Conservation (phyloP, 2,329 filamentous ascomycete genomes). For the Akanthomyces lecanii region DNA sequence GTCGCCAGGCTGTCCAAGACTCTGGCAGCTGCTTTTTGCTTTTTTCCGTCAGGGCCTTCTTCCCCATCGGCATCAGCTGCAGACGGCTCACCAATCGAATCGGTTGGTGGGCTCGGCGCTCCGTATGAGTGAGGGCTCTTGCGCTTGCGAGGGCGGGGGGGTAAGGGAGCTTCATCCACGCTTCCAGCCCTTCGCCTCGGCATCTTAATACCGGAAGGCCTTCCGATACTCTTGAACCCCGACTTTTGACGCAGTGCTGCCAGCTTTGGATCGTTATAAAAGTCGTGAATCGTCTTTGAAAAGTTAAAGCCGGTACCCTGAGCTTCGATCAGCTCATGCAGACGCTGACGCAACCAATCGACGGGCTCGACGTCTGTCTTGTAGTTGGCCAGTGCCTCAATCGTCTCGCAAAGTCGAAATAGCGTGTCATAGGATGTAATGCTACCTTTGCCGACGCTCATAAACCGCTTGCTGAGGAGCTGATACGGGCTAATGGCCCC, state of each 20-base stretch:
- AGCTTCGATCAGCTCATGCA: slow-evolving; percentile 44
- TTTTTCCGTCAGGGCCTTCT: not conserved
- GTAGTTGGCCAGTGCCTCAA: slow-evolving; percentile 51
- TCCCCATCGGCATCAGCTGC: not conserved
- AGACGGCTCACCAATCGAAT: not conserved
- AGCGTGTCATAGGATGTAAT: slow-evolving; percentile 53
- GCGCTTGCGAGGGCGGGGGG: slow-evolving; percentile 16
- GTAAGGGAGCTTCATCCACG: slow-evolving; percentile 16
- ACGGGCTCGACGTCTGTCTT: slow-evolving; percentile 48
- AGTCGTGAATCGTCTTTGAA: slow-evolving; percentile 46
- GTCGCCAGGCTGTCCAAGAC: slow-evolving; percentile 11
- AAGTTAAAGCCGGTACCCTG: slow-evolving; percentile 48
- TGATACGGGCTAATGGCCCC: slow-evolving; percentile 55
- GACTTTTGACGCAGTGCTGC: slow-evolving; percentile 45
- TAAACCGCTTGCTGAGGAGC: slow-evolving; percentile 49
- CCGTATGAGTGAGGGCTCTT: not conserved
- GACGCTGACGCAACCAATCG: slow-evolving; percentile 54
- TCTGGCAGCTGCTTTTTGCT: not conserved
- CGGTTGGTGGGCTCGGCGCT: not conserved
- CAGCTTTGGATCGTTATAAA: slow-evolving; percentile 54
- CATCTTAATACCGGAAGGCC: slow-evolving; percentile 47
- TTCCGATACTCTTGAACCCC: slow-evolving; percentile 54
- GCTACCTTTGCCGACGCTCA: slow-evolving; percentile 37
- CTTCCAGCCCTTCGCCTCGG: slow-evolving; percentile 3
- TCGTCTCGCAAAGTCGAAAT: slow-evolving; percentile 50